Percentiles rank a stretch among this genome's conserved stretches.
Conservation (phyloP, 1,284 basidiomycete genomes). For the Singerocomus inundabilis region DNA sequence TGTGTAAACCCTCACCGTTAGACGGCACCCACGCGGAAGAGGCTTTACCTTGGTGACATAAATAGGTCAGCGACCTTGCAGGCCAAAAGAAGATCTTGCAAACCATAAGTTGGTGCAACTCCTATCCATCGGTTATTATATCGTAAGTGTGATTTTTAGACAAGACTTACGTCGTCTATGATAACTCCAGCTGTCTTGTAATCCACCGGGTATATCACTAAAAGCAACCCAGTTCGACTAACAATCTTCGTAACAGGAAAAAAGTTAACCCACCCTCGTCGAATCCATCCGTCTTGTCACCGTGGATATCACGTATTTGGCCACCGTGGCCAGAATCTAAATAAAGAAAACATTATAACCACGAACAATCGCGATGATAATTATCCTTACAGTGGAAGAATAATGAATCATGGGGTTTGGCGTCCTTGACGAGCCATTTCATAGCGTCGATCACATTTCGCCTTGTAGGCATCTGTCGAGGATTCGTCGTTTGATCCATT, state of each 20-base stretch:
- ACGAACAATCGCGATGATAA: neutral
- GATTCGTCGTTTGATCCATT: constrained; percentile 66
- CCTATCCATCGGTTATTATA: constrained; percentile 35
- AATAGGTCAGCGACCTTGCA: neutral
- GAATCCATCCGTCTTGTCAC: constrained; percentile 64
- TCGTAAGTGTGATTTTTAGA: neutral
- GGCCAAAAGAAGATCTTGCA: constrained; percentile 5
- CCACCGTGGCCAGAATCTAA: constrained; percentile 83
- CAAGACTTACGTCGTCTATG: constrained; percentile 67
- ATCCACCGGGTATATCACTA: constrained; percentile 75
- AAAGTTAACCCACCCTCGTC: constrained; percentile 56
- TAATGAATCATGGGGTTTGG: constrained; percentile 74
- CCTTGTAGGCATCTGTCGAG: constrained; percentile 66
- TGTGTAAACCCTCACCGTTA: constrained; percentile 55
- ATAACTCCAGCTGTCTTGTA: constrained; percentile 68
- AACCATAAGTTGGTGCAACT: constrained; percentile 62
- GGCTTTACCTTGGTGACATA: constrained; percentile 45
- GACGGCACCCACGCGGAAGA: constrained; percentile 60
- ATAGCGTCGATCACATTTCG: constrained; percentile 82
- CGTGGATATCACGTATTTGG: constrained; percentile 68
- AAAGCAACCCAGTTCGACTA: neutral
- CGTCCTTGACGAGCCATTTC: constrained; percentile 82
- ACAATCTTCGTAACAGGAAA: neutral
- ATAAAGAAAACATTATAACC: neutral
- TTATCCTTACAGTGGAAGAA: constrained; percentile 77